phyloP scores from a whole-genome alignment of 306 rosid genomes.

The Crotalaria pallida region DNA sequence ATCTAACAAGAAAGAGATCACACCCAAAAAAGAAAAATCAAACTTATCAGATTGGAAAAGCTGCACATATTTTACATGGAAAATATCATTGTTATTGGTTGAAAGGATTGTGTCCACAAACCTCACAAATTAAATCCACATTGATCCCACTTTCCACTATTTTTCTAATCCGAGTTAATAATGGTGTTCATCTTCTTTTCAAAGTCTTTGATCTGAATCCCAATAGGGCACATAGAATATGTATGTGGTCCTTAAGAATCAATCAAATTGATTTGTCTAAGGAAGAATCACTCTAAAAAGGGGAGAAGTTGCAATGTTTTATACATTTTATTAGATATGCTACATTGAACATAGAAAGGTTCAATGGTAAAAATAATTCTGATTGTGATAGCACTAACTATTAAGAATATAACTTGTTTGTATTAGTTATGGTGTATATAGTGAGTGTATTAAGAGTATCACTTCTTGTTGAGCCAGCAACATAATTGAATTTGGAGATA shows the following conservation, averaged over 20 bases:
- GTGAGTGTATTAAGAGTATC: neutral
- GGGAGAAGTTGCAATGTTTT: neutral
- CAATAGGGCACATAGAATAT: neutral
- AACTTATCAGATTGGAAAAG: too few species aligned
- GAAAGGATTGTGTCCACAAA: too few species aligned
- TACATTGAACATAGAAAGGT: constrained; percentile 7
- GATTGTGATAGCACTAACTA: neutral
- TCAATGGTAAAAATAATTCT: neutral
- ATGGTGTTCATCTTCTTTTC: neutral
- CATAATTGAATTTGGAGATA: neutral
- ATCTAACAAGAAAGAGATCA: too few species aligned
- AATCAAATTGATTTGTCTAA: neutral
- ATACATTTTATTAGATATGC: neutral
- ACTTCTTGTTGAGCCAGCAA: neutral
- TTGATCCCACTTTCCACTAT: too few species aligned
- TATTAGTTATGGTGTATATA: neutral
- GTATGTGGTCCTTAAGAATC: neutral
- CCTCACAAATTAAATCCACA: too few species aligned
- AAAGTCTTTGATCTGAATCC: neutral
- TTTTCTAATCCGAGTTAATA: neutral
- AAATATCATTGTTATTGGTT: too few species aligned
- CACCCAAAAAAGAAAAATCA: too few species aligned
- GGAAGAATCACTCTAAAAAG: neutral
- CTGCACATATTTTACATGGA: too few species aligned
- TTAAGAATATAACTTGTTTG: neutral